These are phyloP conservation scores for Fallopia convolvulus DNA, from an alignment of 148 eudicot genomes.

Conservation along the genomic window DNA sequence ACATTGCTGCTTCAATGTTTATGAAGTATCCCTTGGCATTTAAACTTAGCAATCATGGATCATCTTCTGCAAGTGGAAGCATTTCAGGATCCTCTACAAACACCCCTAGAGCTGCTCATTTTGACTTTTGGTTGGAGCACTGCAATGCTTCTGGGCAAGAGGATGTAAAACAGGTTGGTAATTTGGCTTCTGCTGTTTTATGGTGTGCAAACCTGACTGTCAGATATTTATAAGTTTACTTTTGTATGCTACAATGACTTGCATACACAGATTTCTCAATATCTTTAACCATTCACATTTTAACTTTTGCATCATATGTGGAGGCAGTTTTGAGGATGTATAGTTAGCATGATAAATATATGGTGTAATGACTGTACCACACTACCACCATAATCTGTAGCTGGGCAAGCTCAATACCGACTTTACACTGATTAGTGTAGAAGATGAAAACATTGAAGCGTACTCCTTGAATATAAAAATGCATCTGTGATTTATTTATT, in stretches of 20 bases:
- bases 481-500: background rate
- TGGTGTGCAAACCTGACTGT: background rate
- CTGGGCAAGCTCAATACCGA: background rate
- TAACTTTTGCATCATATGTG: background rate
- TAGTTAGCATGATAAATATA: background rate
- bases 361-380: background rate
- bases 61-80: slow-evolving; percentile 52
- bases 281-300: background rate
- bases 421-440: background rate
- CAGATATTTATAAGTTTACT: background rate
- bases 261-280: background rate
- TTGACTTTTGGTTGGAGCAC: slow-evolving; percentile 54
- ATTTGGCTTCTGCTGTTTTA: slow-evolving; percentile 2
- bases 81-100: slow-evolving; percentile 46
- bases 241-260: background rate
- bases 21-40: slow-evolving; percentile 32
- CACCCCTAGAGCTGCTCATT: slow-evolving; percentile 49
- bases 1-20: slow-evolving; percentile 18
- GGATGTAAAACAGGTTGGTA: slow-evolving; percentile 43
- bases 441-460: background rate
- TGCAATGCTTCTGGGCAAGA: slow-evolving; percentile 45
- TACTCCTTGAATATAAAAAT: background rate
- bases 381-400: background rate
- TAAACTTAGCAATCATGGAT: slow-evolving; percentile 37
- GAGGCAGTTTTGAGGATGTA: background rate